Evolutionary conservation across 805 yeast species (phyloP), one percentile per base, ranked within the genome.

Genomic region (Zygotorulaspora sp.): DNA sequence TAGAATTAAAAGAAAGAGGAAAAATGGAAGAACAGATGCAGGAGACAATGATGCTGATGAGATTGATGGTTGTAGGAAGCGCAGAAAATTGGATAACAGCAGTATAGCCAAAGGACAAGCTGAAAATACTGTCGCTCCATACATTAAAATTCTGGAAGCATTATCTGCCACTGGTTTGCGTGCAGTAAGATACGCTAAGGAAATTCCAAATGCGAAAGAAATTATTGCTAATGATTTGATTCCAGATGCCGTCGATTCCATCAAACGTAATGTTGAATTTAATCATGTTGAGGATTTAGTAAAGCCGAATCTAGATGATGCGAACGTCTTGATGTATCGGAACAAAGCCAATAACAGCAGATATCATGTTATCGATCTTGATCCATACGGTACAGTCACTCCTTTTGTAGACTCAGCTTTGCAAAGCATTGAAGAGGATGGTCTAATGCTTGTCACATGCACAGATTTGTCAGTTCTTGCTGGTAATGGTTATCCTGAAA

Each of bases 361-460:
- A 36, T 88, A 82, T 63, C 95, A 92, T 57, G 84, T 86, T 3
- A 77, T 92, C 41, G 99, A 92, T 63, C 71, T 92, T 35, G 99
- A 92, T 62, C 99, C 99, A 0, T 92, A 92, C 57, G 99, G 99
- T 20, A 83, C 97, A 0, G 98, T 96, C 0, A 77, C 96, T 0
- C 98, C 98, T 6, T 92, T 92, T 58, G 71, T 92, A 19, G 98
- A 92, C 59, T 78, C 92, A 21, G 97, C 97, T 0, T 68, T 92
- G 21, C 95, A 87, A 53, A 68, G 81, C 21, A 74, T 89, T n/a
- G 75, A 74, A 33, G 88, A 89, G 49, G 89, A 81, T 39, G 99
- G 97, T 1, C 54, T 92, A 29, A 63, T 92, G 48, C 66, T 92
- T 35, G 90, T 92, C 3, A 92, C 99, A 0, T 92, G 98, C 61